Conservation (phyloP, 176 grass and related monocot species). For the Aechmea fasciata region DNA sequence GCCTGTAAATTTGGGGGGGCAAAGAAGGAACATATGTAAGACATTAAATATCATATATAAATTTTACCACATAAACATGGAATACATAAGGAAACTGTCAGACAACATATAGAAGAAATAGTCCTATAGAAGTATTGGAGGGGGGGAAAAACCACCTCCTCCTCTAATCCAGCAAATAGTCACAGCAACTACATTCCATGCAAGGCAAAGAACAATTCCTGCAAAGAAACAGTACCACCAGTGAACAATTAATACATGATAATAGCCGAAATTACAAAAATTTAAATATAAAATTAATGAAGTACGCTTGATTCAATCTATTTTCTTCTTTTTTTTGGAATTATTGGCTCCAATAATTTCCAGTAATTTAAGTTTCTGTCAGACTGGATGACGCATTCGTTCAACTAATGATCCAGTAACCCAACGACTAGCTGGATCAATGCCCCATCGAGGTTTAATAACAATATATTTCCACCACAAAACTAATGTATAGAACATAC, state of each 20-base stretch:
- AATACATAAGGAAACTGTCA: neutral
- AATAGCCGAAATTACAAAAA: neutral
- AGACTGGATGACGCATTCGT: too few relatives aligned
- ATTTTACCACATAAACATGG: too few relatives aligned
- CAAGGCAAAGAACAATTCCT: constrained; percentile 65
- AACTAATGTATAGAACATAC: neutral
- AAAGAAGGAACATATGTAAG: constrained; percentile 1
- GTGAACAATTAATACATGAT: neutral
- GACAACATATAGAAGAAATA: constrained; percentile 9
- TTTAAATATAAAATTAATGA: neutral
- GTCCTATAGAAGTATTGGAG: neutral
- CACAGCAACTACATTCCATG: constrained; percentile 70
- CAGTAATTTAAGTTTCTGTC: too few relatives aligned
- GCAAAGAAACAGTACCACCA: constrained; percentile 1
- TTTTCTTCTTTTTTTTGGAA: too few relatives aligned
- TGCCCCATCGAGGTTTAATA: neutral
- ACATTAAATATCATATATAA: neutral
- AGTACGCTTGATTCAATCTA: neutral
- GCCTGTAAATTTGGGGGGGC: constrained; percentile 34
- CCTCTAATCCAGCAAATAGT: constrained; percentile 47
- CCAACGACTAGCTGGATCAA: too few relatives aligned
- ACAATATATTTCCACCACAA: neutral
- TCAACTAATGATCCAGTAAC: too few relatives aligned
- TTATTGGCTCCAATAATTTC: too few relatives aligned
- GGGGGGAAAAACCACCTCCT: constrained; percentile 37